phyloP scores from a whole-genome alignment of 768 basidiomycete species.

The Tulasnella sp. region DNA sequence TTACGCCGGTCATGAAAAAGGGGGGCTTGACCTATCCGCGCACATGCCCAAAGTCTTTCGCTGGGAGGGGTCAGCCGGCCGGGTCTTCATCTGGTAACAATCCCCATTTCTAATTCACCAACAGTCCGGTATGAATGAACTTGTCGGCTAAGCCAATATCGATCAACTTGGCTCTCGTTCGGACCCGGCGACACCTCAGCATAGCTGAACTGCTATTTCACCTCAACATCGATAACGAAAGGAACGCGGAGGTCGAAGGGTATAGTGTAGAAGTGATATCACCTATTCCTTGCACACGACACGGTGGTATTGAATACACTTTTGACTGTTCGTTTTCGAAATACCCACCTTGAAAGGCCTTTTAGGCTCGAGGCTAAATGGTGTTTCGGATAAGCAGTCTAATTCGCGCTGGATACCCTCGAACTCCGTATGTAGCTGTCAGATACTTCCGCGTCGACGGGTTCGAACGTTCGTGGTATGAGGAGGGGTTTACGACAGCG shows the following conservation, averaged over 20 bases:
- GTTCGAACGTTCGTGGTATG: no score
- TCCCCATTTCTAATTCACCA: neutral
- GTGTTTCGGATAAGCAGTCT: no score
- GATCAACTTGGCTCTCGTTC: neutral
- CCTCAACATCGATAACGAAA: neutral
- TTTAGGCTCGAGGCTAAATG: neutral
- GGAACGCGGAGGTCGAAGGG: neutral
- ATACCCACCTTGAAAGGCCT: neutral
- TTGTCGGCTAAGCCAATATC: neutral
- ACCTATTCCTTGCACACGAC: neutral
- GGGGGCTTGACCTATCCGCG: neutral
- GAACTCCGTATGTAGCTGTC: no score
- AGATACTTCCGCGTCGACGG: no score
- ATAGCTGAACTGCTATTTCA: neutral
- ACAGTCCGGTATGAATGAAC: neutral
- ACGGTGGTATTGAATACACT: neutral
- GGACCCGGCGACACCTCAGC: neutral
- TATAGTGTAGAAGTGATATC: neutral
- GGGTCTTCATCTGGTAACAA: neutral
- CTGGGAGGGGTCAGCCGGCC: neutral
- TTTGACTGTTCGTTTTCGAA: neutral
- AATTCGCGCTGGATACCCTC: no score
- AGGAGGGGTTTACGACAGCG: no score
- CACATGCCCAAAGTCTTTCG: neutral
- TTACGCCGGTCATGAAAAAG: neutral